phyloP scores from a whole-genome alignment of 78 protist species.

The Acrasis kona region DNA sequence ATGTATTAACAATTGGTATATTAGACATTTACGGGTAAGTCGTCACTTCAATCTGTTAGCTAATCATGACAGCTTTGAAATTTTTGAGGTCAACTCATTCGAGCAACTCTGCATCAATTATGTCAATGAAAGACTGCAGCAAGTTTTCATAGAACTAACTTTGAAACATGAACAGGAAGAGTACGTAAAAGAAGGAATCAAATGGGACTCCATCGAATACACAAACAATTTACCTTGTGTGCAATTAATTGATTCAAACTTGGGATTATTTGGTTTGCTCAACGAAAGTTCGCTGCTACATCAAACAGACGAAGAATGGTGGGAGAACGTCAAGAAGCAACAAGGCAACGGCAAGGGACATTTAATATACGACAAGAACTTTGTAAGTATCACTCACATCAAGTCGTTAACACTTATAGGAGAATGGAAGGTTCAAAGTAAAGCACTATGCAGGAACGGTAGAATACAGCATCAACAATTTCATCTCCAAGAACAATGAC shows the following conservation, averaged over 20 bases:
- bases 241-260: constrained; percentile 72
- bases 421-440: constrained; percentile 29
- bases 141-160: constrained; percentile 78
- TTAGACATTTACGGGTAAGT: constrained; percentile 91
- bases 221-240: constrained; percentile 66
- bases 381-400: too few species aligned
- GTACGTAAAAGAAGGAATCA: constrained; percentile 70
- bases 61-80: too few species aligned
- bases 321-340: constrained; percentile 35
- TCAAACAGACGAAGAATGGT: constrained; percentile 70
- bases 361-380: too few species aligned
- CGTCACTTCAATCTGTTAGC: too few species aligned
- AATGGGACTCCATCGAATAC: constrained; percentile 65
- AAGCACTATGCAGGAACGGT: constrained; percentile 90
- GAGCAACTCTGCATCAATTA: constrained; percentile 95
- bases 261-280: constrained; percentile 53
- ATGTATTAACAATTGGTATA: constrained; percentile 57
- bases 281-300: constrained; percentile 72
- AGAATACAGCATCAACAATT: constrained; percentile 50
- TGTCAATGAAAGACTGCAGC: constrained; percentile 91
- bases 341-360: too few species aligned
- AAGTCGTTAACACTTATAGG: too few species aligned
- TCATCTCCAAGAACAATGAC: constrained; percentile 58
- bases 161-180: constrained; percentile 83
- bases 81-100: constrained; percentile 78